Base-by-base conservation (phyloP, 2,329 filamentous ascomycete species). In the Cladosporium sp. region DNA sequence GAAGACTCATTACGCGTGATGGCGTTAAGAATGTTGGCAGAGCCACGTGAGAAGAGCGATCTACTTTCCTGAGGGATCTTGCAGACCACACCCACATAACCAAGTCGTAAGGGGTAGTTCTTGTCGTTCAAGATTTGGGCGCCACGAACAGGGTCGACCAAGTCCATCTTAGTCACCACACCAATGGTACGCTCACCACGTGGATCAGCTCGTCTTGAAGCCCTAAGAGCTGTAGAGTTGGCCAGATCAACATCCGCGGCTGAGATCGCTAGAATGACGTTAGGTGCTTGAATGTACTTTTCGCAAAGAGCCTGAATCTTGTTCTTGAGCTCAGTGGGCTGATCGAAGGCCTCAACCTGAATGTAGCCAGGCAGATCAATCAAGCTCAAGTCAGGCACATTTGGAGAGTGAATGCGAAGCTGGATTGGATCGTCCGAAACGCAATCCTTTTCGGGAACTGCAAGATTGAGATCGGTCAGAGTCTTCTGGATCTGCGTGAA, bases 141-240 rank as follows among this genome's bases (percentile, higher is more conserved):
- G 28, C 92, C 94, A 58, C 93, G 85, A 7, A 80, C 78, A 3
- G 94, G 82, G 65, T 97, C 93, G 7, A 99, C 92, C 20, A 99
- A 80, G 68, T 99, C 94, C 93, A 99, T 97, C 77, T 99, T 99
- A 3, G 94, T 99, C 40, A 99, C 87, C n/a, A 99, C 94, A 44
- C 94, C 94, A 69, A 99, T 99, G 0, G 94, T 99, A 61, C 94
- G 83, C 75, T 99, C 94, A 56, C 94, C 94, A 60, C 94, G 83
- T 1, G 94, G 94, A 68, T 99, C 94, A 25, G 97, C 92, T 65
- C 93, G 84, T 61, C 94, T 84, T 64, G 92, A 96, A 17, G 94
- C 91, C 65, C 92, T 83, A 22, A 99, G 76, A 5, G 94, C 92
- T 6, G 94, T 94, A 1, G 94, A 99, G 73, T 99, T 99, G 20